phyloP scores from a whole-genome alignment of 2,329 filamentous ascomycete species.

The Neurospora sp. region DNA sequence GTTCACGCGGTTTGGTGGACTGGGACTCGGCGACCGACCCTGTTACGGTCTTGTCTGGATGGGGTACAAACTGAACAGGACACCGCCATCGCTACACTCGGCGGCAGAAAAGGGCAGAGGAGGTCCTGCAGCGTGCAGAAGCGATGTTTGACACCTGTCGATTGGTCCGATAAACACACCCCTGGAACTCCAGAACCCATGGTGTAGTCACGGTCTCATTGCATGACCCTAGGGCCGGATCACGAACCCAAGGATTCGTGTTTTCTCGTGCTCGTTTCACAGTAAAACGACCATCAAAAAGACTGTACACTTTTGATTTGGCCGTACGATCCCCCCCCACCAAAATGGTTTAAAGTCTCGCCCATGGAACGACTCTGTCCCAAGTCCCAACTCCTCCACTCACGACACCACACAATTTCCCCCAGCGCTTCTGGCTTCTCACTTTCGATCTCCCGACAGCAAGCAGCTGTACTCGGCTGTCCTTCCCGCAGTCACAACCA shows the following conservation, averaged over 20 bases:
- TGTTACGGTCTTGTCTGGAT: neutral
- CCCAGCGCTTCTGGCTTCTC: neutral
- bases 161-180: neutral
- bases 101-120: neutral
- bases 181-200: neutral
- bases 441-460: neutral
- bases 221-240: neutral
- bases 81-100: neutral
- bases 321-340: neutral
- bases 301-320: neutral
- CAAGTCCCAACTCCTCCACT: neutral
- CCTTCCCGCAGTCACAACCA: neutral
- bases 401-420: neutral
- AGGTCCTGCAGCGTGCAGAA: neutral
- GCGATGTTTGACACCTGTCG: neutral
- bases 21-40: neutral
- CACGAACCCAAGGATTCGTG: neutral
- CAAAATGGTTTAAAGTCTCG: neutral
- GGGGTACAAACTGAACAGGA: neutral
- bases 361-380: neutral
- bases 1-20: neutral
- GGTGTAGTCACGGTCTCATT: neutral
- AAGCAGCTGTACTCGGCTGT: neutral
- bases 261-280: neutral
- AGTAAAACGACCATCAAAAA: neutral